Evolutionary conservation across 495 filamentous ascomycete species (phyloP), one percentile per base, ranked within the genome.

Genomic region (Parathielavia hyrcaniae): DNA sequence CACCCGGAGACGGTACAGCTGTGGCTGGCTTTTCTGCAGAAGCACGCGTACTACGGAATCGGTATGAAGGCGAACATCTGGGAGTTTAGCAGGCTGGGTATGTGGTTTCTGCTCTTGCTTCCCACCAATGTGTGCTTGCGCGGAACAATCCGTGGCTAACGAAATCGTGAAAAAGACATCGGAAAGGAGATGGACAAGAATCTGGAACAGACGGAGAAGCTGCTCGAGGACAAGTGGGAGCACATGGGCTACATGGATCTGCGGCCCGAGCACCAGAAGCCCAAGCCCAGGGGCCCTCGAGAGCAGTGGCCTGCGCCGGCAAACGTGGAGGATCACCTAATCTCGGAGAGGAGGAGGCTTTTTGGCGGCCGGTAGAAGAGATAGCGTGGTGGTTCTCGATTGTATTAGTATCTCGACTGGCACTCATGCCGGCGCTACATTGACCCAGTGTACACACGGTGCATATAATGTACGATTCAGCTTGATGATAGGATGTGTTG

Each of bases 1-100:
- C 79, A 96, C 71, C 84, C 90, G 13, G 89, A 96, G 71, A 83
- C 81, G 5, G 90, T 98, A 38, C 85, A 93, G 71, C 66, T 87
- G 23, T 98, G 93, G 93, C 72, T 98, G 45, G 91, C 89, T 13
- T 97, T 93, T 61, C 69, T 98, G 61, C 82, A 84, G 69, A 95
- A 93, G 73, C 85, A 96, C 67, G 84, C 87, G 14, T 96, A 92
- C 69, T 88, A 95, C 68, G 93, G 95, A 10, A 85, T 97, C 26
- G 93, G 93, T 66, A 96, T 98, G 91, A 98, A 98, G 79, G 92
- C 95, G 23, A 97, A 98, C 67, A 80, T 97, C 47, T 98, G 87
- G 86, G 87, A 92, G 67, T 87, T 87, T 75, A 83, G 87, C 63
- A 81, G 80, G 57, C 67, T 95, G 34, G 86, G 89, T 71, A 72